Conservation (phyloP, 768 basidiomycete genomes). For the Hericium alpestre region DNA sequence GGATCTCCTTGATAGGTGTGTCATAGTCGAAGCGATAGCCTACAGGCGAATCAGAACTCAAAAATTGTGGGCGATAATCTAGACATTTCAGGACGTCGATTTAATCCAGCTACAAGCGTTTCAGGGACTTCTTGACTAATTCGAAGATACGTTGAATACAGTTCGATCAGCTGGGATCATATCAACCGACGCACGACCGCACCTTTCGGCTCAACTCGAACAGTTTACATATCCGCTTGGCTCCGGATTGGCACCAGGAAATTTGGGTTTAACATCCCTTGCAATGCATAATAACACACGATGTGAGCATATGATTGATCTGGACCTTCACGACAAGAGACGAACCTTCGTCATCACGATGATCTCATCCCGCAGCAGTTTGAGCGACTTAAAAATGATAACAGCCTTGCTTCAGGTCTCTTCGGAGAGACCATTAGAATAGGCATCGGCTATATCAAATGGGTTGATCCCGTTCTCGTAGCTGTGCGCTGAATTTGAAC, state of each 20-base stretch:
- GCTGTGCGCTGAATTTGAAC: conserved; percentile 21
- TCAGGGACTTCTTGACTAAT: conserved; percentile 3
- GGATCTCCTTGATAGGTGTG: neutral
- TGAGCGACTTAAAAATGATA: too few relatives aligned
- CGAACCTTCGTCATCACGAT: conserved; percentile 34
- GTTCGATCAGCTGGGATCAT: neutral
- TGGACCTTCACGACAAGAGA: too few relatives aligned
- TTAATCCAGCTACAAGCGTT: neutral
- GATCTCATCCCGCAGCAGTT: conserved; percentile 24
- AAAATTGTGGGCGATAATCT: neutral
- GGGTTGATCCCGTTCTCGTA: conserved; percentile 50
- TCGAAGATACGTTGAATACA: conserved; percentile 2
- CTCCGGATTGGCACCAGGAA: neutral
- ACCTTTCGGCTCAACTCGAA: neutral
- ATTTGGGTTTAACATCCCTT: neutral
- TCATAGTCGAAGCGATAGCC: neutral
- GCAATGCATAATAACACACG: neutral
- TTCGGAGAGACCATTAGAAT: conserved; percentile 25
- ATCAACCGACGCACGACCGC: conserved; percentile 1
- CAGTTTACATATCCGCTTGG: neutral
- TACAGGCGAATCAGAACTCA: neutral
- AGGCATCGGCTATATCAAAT: conserved; percentile 46
- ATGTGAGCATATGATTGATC: too few relatives aligned
- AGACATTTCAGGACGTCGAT: neutral
- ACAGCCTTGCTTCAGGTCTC: conserved; percentile 27